Evolutionary conservation across 73 alveolate genomes (phyloP), one percentile per base, ranked within the genome.

Genomic region (Durusdinium trenchii): DNA sequence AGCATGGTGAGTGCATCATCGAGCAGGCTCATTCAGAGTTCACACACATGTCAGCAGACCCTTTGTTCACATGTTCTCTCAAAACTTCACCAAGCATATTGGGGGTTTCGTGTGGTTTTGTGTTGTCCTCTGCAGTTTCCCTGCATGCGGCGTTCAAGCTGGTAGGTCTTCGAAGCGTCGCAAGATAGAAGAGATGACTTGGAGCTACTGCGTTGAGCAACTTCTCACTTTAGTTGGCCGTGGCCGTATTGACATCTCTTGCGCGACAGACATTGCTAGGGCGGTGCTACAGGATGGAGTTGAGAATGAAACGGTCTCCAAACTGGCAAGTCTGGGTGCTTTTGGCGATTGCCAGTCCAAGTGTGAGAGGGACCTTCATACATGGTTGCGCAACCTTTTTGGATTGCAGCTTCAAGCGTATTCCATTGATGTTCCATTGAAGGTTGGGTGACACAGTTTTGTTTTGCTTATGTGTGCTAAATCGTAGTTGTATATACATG

Each of bases 331-430:
- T 26, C 23, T 86, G 48, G 95, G 95, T 1, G 6, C 47, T 2
- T 61, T 38, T 9, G 95, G 95, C 43, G 14, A 6, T 3, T 42
- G 82, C 62, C 95, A 86, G 60, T 38, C 64, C 20, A 86, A 86
- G 36, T 40, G 40, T 42, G 95, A 86, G 36, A 40, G 95, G 6
- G 95, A 86, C 46, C 46, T 57, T 3, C 79, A 60, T 47, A 42
- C 83, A 5, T 86, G 95, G 95, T 7, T 86, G 46, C 4, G 20
- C 3, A 52, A 61, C 64, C 73, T 60, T 9, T 86, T 60, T 61
- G 95, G 95, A 1, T 43, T 86, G 43, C 7, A 14, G 35, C 82
- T 86, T 5, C 83, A 86, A 3, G 62, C 95, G 35, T 86, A 86
- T 83, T 60, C 79, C 10, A n/a, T 86, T n/a, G 6, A 6, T 26